phyloP scores from a whole-genome alignment of 148 eudicot genomes.

The Heliamphora exappendiculata region DNA sequence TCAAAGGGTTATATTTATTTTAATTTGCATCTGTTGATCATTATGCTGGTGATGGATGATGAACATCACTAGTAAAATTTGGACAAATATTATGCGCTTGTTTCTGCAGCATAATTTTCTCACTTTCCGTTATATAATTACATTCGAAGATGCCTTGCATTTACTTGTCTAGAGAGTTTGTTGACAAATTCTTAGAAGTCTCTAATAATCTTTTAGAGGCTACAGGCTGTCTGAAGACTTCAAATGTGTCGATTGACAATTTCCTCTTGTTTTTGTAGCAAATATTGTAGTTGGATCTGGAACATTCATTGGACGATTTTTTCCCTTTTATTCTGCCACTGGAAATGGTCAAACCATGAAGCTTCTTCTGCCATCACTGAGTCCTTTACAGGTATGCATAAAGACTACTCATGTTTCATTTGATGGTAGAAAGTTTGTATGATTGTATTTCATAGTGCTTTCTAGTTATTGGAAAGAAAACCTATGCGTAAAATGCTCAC shows the following conservation, averaged over 20 bases:
- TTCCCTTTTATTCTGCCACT: constrained; percentile 33
- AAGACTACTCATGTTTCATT: background rate
- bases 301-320: constrained; percentile 61
- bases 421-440: too few species aligned
- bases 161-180: background rate
- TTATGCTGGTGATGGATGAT: background rate
- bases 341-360: constrained; percentile 29
- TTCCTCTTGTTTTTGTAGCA: constrained; percentile 40
- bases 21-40: background rate
- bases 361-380: constrained; percentile 53
- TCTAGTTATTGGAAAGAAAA: background rate
- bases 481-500: background rate
- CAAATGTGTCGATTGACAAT: constrained; percentile 1
- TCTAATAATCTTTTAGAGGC: background rate
- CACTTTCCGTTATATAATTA: background rate
- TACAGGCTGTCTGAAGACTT: background rate
- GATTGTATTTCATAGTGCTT: background rate
- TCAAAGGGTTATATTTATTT: background rate
- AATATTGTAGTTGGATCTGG: constrained; percentile 72
- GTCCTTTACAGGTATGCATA: constrained; percentile 71
- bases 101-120: background rate
- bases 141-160: background rate
- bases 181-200: background rate
- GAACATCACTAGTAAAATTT: background rate
- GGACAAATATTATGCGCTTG: background rate